Conservation (phyloP, 306 rosid species). For the Glycyrrhiza uralensis region DNA sequence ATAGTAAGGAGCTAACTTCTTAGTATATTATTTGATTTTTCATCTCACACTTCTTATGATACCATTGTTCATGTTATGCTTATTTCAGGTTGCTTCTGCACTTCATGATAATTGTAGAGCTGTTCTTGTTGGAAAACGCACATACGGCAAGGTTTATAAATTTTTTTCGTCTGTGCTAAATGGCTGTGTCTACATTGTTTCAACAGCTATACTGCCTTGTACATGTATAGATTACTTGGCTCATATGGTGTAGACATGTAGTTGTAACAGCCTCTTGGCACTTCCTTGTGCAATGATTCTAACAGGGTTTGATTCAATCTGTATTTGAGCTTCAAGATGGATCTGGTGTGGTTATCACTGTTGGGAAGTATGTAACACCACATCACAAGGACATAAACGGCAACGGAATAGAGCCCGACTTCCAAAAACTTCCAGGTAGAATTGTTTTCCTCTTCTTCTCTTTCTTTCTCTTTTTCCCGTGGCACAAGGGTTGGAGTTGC, state of each 20-base stretch:
- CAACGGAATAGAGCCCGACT: conserved; percentile 90
- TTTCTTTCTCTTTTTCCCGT: not conserved
- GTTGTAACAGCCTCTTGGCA: not conserved
- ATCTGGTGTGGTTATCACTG: conserved; percentile 92
- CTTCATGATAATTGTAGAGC: conserved; percentile 95
- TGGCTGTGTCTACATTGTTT: not conserved
- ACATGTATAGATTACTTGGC: not conserved
- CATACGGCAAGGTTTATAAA: conserved; percentile 81
- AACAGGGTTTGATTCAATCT: conserved; percentile 89
- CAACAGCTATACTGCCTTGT: not conserved
- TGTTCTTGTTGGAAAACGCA: conserved; percentile 90
- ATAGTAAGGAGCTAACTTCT: conserved; percentile 62
- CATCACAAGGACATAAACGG: conserved; percentile 86
- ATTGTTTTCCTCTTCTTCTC: not conserved
- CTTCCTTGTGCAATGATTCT: conserved; percentile 24
- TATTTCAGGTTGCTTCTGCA: conserved; percentile 97
- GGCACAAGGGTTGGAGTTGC: not conserved
- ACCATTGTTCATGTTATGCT: conserved; percentile 8
- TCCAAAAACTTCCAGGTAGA: conserved; percentile 77
- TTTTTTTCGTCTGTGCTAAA: not conserved
- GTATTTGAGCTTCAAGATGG: conserved; percentile 92
- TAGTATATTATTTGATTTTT: conserved; percentile 24
- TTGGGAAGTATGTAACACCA: conserved; percentile 95
- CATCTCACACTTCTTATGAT: conserved; percentile 6
- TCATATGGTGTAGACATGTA: not conserved